Percentiles rank a stretch among this genome's conserved stretches.
phyloP scores from a whole-genome alignment of 2,329 filamentous ascomycete species.

The Ophiostoma sp. region DNA sequence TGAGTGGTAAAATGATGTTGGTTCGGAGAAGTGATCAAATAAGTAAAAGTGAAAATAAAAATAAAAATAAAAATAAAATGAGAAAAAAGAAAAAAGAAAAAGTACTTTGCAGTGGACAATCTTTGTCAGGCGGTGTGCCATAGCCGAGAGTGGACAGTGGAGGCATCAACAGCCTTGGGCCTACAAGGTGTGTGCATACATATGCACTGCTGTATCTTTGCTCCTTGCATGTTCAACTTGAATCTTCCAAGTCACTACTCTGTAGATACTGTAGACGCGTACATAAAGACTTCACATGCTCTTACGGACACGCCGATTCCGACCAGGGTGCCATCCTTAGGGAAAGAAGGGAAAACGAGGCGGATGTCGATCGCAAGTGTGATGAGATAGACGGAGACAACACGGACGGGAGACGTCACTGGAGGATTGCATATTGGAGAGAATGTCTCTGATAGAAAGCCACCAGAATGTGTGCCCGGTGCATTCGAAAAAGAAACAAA shows the following conservation, averaged over 20 bases:
- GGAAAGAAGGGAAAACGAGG: not conserved
- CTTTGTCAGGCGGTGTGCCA: not conserved
- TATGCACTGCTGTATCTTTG: not conserved
- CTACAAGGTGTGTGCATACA: not conserved
- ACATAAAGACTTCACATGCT: not conserved
- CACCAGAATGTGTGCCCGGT: not conserved
- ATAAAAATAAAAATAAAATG: no score
- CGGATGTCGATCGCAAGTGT: not conserved
- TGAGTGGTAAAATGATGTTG: no score
- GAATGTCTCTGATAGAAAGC: not conserved
- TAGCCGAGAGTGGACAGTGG: not conserved
- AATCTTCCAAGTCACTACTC: no score
- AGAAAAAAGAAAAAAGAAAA: not conserved
- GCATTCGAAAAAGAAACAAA: not conserved
- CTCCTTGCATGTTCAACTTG: not conserved
- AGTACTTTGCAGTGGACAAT: not conserved
- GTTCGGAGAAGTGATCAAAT: not conserved
- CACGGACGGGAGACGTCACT: not conserved
- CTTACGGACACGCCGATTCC: not conserved
- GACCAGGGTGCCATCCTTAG: no score
- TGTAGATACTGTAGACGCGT: no score
- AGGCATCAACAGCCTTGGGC: not conserved
- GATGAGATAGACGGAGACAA: not conserved
- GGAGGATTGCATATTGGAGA: not conserved
- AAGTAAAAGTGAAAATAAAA: not conserved